A percentile compares a stretch with the other conserved stretches of the same genome.
Evolutionary conservation across 1,139 yeast genomes (phyloP).

Genomic region (Yamadazyma songkhlaensis): DNA sequence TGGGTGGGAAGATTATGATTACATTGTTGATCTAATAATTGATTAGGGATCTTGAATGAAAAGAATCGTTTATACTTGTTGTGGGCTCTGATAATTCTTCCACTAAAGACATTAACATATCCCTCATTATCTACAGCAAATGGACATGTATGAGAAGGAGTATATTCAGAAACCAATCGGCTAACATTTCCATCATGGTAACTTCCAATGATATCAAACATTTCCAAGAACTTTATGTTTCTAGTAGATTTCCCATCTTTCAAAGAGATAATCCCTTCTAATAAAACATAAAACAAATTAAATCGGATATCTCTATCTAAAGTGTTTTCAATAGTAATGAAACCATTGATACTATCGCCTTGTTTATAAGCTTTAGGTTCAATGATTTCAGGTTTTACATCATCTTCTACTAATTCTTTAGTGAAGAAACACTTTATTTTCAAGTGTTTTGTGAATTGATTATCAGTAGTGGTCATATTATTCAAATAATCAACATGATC

Average conservation of each 20-base stretch:
- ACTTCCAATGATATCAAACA: conserved; percentile 44
- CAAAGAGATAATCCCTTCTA: conserved; percentile 30
- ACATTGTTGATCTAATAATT: conserved; percentile 38
- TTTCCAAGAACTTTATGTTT: conserved; percentile 32
- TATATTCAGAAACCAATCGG: conserved; percentile 28
- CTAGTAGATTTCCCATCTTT: conserved; percentile 1
- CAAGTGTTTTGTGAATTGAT: conserved; percentile 24
- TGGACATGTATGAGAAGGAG: conserved; percentile 15
- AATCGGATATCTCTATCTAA: conserved; percentile 28
- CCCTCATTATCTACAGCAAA: conserved; percentile 23
- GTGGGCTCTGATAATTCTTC: conserved; percentile 26
- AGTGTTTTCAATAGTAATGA: conserved; percentile 27
- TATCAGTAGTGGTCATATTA: conserved; percentile 29
- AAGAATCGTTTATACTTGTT: conserved; percentile 37
- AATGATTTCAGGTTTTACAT: conserved; percentile 26
- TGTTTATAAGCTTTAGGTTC: conserved; percentile 41
- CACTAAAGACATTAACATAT: conserved; percentile 20
- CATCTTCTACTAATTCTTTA: conserved; percentile 31
- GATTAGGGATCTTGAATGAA: conserved; percentile 40
- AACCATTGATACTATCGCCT: conserved; percentile 43
- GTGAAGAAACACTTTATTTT: conserved; percentile 33
- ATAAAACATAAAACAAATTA: conserved; percentile 41
- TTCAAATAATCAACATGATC: conserved; percentile 37
- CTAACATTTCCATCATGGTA: conserved; percentile 32
- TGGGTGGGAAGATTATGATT: conserved; percentile 34